Base-by-base conservation (phyloP, 495 filamentous ascomycete genomes). In the Cairneyella variabilis region DNA sequence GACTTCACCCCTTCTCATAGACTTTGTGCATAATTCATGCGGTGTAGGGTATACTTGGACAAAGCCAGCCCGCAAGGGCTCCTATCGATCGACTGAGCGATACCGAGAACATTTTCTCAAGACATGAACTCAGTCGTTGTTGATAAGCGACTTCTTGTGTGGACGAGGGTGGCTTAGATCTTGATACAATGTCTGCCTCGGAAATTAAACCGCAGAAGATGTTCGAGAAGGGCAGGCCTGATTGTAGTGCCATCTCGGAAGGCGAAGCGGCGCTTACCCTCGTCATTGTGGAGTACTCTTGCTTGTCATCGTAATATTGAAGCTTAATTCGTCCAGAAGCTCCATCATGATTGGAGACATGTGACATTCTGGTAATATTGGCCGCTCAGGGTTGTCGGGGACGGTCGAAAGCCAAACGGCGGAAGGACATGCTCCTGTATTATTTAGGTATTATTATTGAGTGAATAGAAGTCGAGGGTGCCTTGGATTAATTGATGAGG, bases 181-280 rank as follows among this genome's bases (percentile, higher is more conserved):
- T 7, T 50, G 40, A 54, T 28, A 47, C 42, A 54, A 48, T 38
- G 41, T 28, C 22, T 57, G 48, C 54, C 26, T 51, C 54, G 54
- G 54, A 57, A 51, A 51, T 57, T 57, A 57, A 57, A 51, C 23
- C 30, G 23, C 16, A 28, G 28, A 51, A 39, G 39, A 56, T n/a
- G n/a, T n/a, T n/a, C n/a, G n/a, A n/a, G n/a, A n/a, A n/a, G n/a
- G n/a, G n/a, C n/a, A n/a, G 14, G 14, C 28, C 14, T 32, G 28
- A 32, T 6, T 32, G 28, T 32, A 6, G 7, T 32, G 28, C 6
- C 39, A 23, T 16, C 25, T 41, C 44, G 43, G 45, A 43, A 48
- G 17, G 43, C 53, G 46, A 51, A 44, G 47, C 54, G 40, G 54
- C 40, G 45, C 48, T 43, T 57, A 44, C 41, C 10, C 47, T 11